Conservation (phyloP, 2,329 filamentous ascomycete genomes). For the Thermomyces lanuginosus region DNA sequence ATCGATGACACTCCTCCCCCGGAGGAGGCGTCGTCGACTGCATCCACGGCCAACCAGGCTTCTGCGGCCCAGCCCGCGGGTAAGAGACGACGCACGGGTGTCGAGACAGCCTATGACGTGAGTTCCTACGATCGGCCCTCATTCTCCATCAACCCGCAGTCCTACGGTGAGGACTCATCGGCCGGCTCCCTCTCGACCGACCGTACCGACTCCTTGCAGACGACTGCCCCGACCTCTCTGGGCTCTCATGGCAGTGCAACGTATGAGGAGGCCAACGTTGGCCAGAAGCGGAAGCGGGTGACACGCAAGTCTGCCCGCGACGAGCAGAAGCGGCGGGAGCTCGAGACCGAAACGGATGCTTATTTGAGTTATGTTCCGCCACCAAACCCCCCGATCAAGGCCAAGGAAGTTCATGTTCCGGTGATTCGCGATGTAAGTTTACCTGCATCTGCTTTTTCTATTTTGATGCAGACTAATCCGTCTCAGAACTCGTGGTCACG, state of each 20-base stretch:
- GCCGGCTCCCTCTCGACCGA: constrained; percentile 66
- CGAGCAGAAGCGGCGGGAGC: constrained; percentile 62
- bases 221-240: constrained; percentile 76
- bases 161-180: constrained; percentile 48
- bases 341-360: constrained; percentile 53
- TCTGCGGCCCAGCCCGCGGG: constrained; percentile 28
- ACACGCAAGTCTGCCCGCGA: constrained; percentile 67
- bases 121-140: constrained; percentile 55
- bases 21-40: constrained; percentile 15
- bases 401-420: constrained; percentile 54
- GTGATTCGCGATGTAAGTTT: constrained; percentile 42
- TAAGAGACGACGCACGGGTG: constrained; percentile 59
- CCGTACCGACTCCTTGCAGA: constrained; percentile 67
- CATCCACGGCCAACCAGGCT: constrained; percentile 9
- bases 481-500: constrained; percentile 31
- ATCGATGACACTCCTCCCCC: constrained; percentile 52
- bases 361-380: constrained; percentile 73
- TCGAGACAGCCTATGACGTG: constrained; percentile 47
- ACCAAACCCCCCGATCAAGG: constrained; percentile 76
- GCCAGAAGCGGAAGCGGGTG: constrained; percentile 75
- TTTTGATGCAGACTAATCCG: constrained; percentile 4
- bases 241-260: constrained; percentile 44
- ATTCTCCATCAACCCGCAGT: constrained; percentile 58
- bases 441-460: constrained; percentile 1
- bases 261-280: constrained; percentile 51